Base-by-base conservation (phyloP, 1,139 yeast genomes). In the Candida sanyaensis region DNA sequence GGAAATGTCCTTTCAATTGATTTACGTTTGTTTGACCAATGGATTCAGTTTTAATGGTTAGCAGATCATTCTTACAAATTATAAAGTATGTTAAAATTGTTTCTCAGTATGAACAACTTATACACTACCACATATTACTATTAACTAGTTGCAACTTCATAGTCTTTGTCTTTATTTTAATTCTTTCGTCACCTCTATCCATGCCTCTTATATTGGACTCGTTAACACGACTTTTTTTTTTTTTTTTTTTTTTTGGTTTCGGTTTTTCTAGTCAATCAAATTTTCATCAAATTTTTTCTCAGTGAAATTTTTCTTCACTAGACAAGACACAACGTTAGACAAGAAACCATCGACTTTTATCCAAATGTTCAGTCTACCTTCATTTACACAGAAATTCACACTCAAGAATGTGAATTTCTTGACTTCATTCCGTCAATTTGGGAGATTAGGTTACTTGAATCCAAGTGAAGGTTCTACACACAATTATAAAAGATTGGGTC, bases 401-500 rank as follows among this genome's bases (percentile, higher is more conserved):
- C 13, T 26, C 11, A 41, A 27, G 26, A 27, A 41, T 12, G 34
- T 21, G 23, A 47, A 41, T 29, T 10, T 41, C 17, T 37, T 41
- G 10, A 42, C 37, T 1, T 41, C 40, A n/a, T 36, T 58, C 37
- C 64, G 67, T 51, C 46, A 53, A 34, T 38, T 57, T 7, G 64
- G 75, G 13, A 62, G 61, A 46, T 60, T 75, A 52, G 77, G 78
- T n/a, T 56, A 52, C 41, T 71, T 76, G 54, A 55, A 61, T 38
- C 78, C 80, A 21, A 63, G 61, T 46, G 73, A 68, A 43, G 81
- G 80, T 1, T 68, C 80, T 0, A 74, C 71, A 24, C 61, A 57
- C 27, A 54, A 66, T 17, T 73, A 73, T 62, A 90, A 86, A 63
- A 80, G 97, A 67, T 77, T 93, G 30, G 99, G 99, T 66, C 84